phyloP scores from a whole-genome alignment of 345 rosid species.

The Aquilaria sinensis region DNA sequence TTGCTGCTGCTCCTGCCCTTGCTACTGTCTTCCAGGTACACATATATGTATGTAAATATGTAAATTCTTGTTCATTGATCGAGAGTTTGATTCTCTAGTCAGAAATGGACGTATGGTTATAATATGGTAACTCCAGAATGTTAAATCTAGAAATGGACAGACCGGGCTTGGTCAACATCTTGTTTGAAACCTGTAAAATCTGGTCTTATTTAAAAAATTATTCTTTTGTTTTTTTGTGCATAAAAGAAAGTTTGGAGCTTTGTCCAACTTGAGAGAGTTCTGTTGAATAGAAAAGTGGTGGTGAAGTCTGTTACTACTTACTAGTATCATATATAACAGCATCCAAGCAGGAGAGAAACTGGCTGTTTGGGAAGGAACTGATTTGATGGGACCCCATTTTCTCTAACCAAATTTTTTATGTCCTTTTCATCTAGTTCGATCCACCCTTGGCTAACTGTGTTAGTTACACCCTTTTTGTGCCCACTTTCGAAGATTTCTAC shows the following conservation, averaged over 20 bases:
- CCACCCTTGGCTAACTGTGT: conserved; percentile 6
- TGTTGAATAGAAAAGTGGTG: too few relatives aligned
- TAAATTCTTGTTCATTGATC: background rate
- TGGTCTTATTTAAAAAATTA: conserved; percentile 18
- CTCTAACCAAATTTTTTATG: background rate
- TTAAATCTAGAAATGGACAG: too few relatives aligned
- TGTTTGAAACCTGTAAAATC: conserved; percentile 34
- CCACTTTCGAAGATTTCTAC: conserved; percentile 32
- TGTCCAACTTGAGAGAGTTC: too few relatives aligned
- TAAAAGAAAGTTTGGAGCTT: too few relatives aligned
- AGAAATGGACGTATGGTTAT: background rate
- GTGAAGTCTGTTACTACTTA: too few relatives aligned
- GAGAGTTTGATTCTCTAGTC: background rate
- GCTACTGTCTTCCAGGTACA: conserved; percentile 71
- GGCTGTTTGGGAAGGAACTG: conserved; percentile 28
- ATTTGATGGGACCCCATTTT: conserved; percentile 7
- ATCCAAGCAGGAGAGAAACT: conserved; percentile 8
- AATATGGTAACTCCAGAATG: background rate
- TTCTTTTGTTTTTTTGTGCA: too few relatives aligned
- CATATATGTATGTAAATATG: background rate
- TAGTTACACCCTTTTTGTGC: background rate
- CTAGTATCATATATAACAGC: too few relatives aligned
- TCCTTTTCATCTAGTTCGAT: conserved; percentile 20
- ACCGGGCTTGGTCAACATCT: conserved; percentile 13
- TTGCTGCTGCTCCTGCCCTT: conserved; percentile 66